Evolutionary conservation across 257 asterid species (phyloP), one percentile per base, ranked within the genome.

Genomic region (Solanum neorickii): DNA sequence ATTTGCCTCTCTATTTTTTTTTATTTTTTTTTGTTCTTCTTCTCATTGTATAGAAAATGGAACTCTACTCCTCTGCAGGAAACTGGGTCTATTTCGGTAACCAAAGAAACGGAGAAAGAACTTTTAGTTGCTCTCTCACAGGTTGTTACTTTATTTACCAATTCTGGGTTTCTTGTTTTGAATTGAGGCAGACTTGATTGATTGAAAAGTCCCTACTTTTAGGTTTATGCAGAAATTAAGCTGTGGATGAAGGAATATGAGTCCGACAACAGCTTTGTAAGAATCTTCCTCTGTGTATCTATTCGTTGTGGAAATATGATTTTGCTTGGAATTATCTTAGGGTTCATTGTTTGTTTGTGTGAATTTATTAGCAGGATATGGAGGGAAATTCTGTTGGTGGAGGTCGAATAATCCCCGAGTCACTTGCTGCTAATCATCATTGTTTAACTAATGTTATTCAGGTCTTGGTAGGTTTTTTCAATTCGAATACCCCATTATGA

Each of bases 71-170:
- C 74, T 75, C 73, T 86, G 87, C 93, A 96, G 98, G 93, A 92
- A 82, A 70, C 87, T 87, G 87, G 83, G 27, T 60, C 90, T 73
- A 77, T 42, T 90, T 46, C 89, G 44, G 78, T 92, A 76, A 92
- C 93, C 44, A 91, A 92, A 66, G 93, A 91, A 91, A 86, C 68
- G 56, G 96, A 90, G 78, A 94, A 89, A 52, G 87, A 90, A 25
- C 91, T 95, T 59, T 92, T 95, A 86, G 90, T 95, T 69, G 90
- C 94, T 82, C 95, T 97, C 49, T 97, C 98, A 41, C 91, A 94
- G 95, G 99, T 90, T 80, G 27, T 47, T 47, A 27, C 77, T 56
- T 39, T 65, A 33, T 73, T 25, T 29, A 25, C 41, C 60, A 41
- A 25, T 42, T 25, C 13, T 12, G 39, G 62, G n/a, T 13, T 77